A percentile compares a stretch with the other conserved stretches of the same genome.
Conservation (phyloP, 169 alveolate species). For the Cryptosporidium ubiquitum region DNA sequence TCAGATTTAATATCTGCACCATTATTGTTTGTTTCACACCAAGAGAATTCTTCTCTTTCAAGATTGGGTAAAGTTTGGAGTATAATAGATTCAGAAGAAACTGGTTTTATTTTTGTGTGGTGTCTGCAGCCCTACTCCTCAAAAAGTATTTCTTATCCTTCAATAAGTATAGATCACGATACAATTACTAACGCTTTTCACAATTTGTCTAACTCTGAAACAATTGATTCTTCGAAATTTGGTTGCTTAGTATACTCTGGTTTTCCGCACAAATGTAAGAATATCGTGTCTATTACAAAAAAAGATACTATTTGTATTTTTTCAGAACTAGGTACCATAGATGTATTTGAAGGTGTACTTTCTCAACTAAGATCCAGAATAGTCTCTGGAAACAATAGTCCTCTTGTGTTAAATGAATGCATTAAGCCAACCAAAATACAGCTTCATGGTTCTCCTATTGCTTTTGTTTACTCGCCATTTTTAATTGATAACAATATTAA, state of each 20-base stretch:
- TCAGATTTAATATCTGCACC: neutral
- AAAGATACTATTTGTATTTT: slow-evolving; percentile 11
- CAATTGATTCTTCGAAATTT: slow-evolving; percentile 39
- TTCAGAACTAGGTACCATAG: slow-evolving; percentile 43
- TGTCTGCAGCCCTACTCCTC: neutral
- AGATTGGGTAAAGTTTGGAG: slow-evolving; percentile 74
- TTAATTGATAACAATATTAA: neutral
- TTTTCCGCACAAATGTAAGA: slow-evolving; percentile 40
- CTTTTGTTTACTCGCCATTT: slow-evolving; percentile 24
- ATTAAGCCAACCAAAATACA: slow-evolving; percentile 22
- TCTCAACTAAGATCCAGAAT: neutral
- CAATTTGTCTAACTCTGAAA: slow-evolving; percentile 7
- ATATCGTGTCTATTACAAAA: slow-evolving; percentile 1
- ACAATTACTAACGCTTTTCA: slow-evolving; percentile 25
- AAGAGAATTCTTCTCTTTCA: slow-evolving; percentile 51
- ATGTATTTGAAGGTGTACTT: slow-evolving; percentile 13
- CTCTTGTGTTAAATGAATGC: neutral
- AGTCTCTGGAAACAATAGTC: slow-evolving; percentile 7
- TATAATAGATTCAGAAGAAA: slow-evolving; percentile 61
- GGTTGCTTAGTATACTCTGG: slow-evolving; percentile 16
- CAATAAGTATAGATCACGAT: neutral
- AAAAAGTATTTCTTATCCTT: neutral
- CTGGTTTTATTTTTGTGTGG: slow-evolving; percentile 43
- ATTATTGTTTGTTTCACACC: slow-evolving; percentile 41
- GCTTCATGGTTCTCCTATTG: slow-evolving; percentile 26